phyloP scores from a whole-genome alignment of 345 rosid species.

The Corymbia maculata region DNA sequence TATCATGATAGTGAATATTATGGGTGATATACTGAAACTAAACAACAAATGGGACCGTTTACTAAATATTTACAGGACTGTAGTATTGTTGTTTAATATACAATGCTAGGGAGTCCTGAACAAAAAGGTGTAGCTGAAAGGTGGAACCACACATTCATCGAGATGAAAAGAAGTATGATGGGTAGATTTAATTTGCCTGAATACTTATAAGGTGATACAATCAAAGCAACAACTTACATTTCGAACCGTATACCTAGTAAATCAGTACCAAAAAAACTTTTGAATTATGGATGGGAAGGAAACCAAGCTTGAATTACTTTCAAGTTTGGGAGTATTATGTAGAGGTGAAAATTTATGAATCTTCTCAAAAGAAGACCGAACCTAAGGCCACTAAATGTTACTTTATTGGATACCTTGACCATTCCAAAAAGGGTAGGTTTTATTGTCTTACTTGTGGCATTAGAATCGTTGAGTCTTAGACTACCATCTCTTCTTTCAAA shows the following conservation, averaged over 20 bases:
- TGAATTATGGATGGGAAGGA: background rate
- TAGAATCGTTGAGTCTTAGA: background rate
- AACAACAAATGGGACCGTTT: background rate
- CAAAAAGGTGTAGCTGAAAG: background rate
- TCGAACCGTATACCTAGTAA: background rate
- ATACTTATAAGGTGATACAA: background rate
- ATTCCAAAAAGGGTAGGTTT: background rate
- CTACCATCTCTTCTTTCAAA: background rate
- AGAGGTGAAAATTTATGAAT: background rate
- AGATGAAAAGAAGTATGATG: background rate
- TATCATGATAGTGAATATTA: background rate
- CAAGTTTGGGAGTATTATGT: background rate
- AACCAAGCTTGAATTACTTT: background rate
- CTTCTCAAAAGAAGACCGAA: background rate
- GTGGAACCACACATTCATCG: background rate
- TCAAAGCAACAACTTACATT: background rate
- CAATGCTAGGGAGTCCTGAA: background rate
- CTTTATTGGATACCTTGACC: background rate
- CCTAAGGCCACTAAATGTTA: background rate
- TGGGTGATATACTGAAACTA: background rate
- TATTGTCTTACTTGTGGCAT: background rate
- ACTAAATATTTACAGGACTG: background rate
- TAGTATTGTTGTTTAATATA: background rate
- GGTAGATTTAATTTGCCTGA: background rate
- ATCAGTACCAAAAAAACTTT: background rate